Base-by-base conservation (phyloP, 1,284 basidiomycete genomes). In the Sparassis latifolia region DNA sequence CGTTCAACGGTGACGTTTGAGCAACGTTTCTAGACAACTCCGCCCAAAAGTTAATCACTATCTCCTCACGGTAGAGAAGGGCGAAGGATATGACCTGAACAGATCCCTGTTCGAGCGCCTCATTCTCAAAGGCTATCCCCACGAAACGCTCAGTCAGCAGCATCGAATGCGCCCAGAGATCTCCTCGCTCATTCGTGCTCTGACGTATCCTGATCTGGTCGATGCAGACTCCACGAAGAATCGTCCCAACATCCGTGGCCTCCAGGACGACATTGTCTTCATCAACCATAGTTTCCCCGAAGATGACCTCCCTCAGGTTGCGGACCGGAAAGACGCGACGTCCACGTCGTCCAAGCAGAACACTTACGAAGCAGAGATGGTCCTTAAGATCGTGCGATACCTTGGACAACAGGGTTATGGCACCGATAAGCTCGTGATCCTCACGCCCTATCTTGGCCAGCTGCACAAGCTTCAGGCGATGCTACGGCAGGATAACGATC, bases 141-240 rank as follows among this genome's bases (percentile, higher is more conserved):
- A 86, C 56, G 56, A 68, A 49, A 79, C 73, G 0, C 69, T 86
- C n/a, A 59, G 60, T 2, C 61, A 72, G 42, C 84, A 86, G 52
- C 84, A 86, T 58, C 76, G 84, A 4, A 86, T 86, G 83, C 70
- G 83, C 1, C 84, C 83, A 0, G 83, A 86, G 56, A 85, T 86
- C 9, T 82, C 83, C 4, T 55, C 69, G 0, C 69, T 84, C 33
- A 70, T 86, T 33, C 74, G 83, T 20, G 57, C 68, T 7, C 68
- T 86, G 28, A 85, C 84, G 0, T 86, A 86, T 56, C 80, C 80
- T 0, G 78, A 82, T 31, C 76, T 86, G 20, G 48, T 69, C 1
- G 82, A 86, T 55, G 79, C 79, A 2, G 57, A 70, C 0, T 63
- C 51, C 2, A 86, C 83, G 0, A 49, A 56, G 37, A 68, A 68